Evolutionary conservation across 495 filamentous ascomycete genomes (phyloP).

Genomic region (Aspergillus affinis): DNA sequence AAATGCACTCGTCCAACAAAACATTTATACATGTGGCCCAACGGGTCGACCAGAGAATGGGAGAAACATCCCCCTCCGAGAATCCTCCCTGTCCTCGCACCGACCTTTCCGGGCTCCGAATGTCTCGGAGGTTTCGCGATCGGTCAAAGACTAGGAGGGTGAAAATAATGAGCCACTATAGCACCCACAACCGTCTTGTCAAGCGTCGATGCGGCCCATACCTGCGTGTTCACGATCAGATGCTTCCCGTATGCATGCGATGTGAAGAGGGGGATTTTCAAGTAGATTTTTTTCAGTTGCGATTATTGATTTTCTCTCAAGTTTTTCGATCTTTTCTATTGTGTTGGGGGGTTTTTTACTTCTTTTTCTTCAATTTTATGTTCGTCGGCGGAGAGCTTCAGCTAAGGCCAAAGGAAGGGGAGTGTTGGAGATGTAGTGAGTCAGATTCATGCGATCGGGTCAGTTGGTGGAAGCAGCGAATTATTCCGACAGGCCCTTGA

Average conservation of each 20-base stretch:
- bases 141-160: neutral
- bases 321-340: neutral
- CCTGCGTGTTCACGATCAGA: neutral
- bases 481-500: constrained; percentile 49
- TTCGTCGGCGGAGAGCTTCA: neutral
- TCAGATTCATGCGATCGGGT: constrained; percentile 21
- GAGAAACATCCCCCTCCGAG: constrained; percentile 14
- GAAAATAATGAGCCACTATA: neutral
- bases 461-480: constrained; percentile 6
- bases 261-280: neutral
- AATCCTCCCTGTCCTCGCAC: constrained; percentile 9
- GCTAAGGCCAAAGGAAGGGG: neutral
- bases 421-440: constrained; percentile 5
- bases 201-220: neutral
- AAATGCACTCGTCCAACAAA: constrained; percentile 12
- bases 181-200: neutral
- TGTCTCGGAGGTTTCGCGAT: constrained; percentile 2
- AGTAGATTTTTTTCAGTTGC: neutral
- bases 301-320: neutral
- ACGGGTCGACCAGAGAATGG: constrained; percentile 1
- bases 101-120: constrained; percentile 13
- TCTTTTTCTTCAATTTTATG: constrained; percentile 9
- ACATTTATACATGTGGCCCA: constrained; percentile 5
- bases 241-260: neutral
- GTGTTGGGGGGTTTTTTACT: constrained; percentile 5